phyloP scores from a whole-genome alignment of 495 filamentous ascomycete species.

The Tuber melanosporum region DNA sequence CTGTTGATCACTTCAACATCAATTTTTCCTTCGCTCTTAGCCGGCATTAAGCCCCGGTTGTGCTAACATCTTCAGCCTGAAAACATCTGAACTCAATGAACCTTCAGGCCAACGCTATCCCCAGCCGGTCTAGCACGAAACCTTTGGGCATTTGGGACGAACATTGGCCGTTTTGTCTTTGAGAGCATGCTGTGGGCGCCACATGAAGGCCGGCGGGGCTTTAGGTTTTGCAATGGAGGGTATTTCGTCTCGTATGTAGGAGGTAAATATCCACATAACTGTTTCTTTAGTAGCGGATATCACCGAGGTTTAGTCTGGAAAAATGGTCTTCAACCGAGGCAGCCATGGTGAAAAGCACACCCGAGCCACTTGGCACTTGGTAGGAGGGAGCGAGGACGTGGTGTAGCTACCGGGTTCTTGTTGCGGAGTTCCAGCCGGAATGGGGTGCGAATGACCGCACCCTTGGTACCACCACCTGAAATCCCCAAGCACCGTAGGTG shows the following conservation, averaged over 20 bases:
- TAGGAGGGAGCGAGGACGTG: not conserved
- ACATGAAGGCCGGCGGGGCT: not conserved
- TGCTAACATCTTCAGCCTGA: conserved; percentile 3
- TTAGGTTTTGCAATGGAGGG: not conserved
- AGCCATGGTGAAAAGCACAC: not conserved
- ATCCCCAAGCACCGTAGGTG: not conserved
- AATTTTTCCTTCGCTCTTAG: conserved; percentile 1
- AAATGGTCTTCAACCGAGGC: not conserved
- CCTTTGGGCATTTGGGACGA: not conserved
- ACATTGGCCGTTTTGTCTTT: not conserved
- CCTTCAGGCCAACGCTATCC: not conserved
- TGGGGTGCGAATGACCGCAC: not conserved
- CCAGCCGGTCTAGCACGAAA: not conserved
- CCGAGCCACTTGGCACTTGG: not conserved
- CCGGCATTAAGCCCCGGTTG: not conserved
- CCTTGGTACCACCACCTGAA: not conserved
- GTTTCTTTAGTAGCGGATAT: not conserved
- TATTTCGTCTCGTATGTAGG: not conserved
- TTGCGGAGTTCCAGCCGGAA: conserved; percentile 3
- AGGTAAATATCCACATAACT: not conserved
- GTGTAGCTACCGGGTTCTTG: not conserved
- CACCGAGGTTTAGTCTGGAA: not conserved
- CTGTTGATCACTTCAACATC: not conserved
- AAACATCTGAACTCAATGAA: not conserved
- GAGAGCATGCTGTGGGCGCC: not conserved